Conservation (phyloP, 176 grass and related monocot species). For the Ampelocalamus luodianensis region DNA sequence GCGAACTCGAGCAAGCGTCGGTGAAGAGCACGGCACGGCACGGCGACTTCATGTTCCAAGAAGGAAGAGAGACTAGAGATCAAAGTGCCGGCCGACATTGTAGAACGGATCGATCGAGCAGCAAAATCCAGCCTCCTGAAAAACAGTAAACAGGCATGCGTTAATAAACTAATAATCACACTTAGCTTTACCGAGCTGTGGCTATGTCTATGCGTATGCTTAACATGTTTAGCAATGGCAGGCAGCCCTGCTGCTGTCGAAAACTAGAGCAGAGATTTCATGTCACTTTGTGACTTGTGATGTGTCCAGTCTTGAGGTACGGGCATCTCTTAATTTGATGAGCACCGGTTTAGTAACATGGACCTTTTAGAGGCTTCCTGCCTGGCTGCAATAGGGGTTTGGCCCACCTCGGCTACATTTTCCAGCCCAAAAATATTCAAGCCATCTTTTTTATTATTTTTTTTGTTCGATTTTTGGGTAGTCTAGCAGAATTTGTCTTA, state of each 20-base stretch:
- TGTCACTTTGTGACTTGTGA: not conserved
- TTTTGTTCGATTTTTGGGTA: not conserved
- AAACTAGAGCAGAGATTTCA: not conserved
- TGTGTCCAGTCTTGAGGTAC: not conserved
- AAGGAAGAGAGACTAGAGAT: not conserved
- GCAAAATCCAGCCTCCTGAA: not conserved
- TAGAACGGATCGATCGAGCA: not conserved
- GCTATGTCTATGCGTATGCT: not conserved
- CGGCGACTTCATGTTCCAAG: not conserved
- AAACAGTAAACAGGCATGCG: not conserved
- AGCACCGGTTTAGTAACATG: not conserved
- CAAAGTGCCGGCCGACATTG: not conserved
- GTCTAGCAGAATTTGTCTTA: not conserved
- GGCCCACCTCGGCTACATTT: not conserved
- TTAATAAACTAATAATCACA: not conserved
- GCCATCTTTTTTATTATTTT: not conserved
- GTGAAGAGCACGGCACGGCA: not conserved
- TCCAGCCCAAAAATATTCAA: not conserved
- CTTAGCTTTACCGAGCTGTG: not conserved
- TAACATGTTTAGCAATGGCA: not conserved
- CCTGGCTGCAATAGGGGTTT: not conserved
- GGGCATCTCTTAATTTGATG: not conserved
- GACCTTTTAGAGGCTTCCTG: not conserved
- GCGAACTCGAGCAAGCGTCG: constrained; percentile 39
- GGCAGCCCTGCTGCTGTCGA: not conserved